Evolutionary conservation across 495 filamentous ascomycete genomes (phyloP), one percentile per base, ranked within the genome.

Genomic region (Hypoxylon crocopeplum): DNA sequence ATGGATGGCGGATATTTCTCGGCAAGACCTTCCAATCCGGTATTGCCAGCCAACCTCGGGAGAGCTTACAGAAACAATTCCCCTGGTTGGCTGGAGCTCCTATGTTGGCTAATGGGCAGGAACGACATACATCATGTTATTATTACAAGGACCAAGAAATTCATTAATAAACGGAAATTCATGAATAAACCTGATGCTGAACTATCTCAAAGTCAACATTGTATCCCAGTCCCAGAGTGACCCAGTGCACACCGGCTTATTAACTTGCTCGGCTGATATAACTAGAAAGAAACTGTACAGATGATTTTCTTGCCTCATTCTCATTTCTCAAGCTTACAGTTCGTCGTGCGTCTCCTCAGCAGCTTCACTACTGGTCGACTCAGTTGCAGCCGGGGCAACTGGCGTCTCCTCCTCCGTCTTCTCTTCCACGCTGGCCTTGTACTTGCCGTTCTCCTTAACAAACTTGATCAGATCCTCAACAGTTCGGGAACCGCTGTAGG

Each of bases 381-480:
- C 82, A 13, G 79, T 79, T 24, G 77, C 81, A 37, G 75, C 75
- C 17, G 82, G 76, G 33, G 82, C 79, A 32, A 77, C 77, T 40
- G 80, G 77, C 21, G 79, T 73, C 70, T 86, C 84, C 16, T 73
- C 77, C 61, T 82, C 79, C 54, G 76, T 72, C 47, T 79, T 74
- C 60, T 83, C 84, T 46, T 62, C 74, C 32, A 83, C 79, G 42
- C 81, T 75, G 16, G 84, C 83, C 77, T 92, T 85, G 79, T 95
- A 85, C 73, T 91, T 91, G 72, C 94, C 94, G 75, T 96, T 96
- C 77, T 96, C 90, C 78, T 89, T 87, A 72, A 99, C 84, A 79
- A 99, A 99, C 64, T 87, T 83, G 67, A 91, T 91, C 38, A 99
- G 86, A 66, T 98, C 94, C 75, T 99, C 93, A 47, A 97, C 82